Percentiles rank a stretch among this genome's conserved stretches.
phyloP scores from a whole-genome alignment of 371 early-diverging fungal species.

The Vittaforma corneae region DNA sequence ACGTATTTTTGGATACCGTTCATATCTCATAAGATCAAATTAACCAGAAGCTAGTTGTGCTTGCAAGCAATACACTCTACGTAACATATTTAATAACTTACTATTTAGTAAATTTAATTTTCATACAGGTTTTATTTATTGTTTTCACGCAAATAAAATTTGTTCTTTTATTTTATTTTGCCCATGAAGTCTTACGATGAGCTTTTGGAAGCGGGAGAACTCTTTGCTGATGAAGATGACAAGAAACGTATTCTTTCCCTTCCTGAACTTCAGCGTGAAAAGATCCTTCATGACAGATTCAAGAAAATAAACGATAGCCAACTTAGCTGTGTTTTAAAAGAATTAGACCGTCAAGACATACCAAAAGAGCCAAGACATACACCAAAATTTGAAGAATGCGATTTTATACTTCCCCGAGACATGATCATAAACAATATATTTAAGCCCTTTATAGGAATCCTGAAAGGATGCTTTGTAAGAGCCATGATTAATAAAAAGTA shows the following conservation, averaged over 20 bases:
- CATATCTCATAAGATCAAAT: no score
- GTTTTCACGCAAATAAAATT: no score
- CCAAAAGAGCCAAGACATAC: background rate
- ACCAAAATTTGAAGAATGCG: constrained; percentile 5
- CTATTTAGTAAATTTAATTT: no score
- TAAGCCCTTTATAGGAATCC: constrained; percentile 29
- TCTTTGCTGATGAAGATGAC: constrained; percentile 29
- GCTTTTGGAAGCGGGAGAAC: background rate
- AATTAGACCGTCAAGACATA: constrained; percentile 2
- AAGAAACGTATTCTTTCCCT: constrained; percentile 31
- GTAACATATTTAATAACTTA: no score
- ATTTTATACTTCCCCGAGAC: constrained; percentile 46
- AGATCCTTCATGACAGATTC: constrained; percentile 51
- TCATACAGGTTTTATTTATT: no score
- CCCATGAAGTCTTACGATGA: background rate
- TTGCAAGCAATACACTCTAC: no score
- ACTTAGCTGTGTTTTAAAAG: constrained; percentile 46
- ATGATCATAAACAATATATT: constrained; percentile 38
- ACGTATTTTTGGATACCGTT: no score
- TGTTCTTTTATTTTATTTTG: constrained; percentile 1
- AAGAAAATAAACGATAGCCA: constrained; percentile 21
- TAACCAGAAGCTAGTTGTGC: no score
- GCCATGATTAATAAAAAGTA: constrained; percentile 41
- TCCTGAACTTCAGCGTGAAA: constrained; percentile 47
- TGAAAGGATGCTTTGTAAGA: constrained; percentile 43